Base-by-base conservation (phyloP, 441 rosid genomes). In the Iberis amara region DNA sequence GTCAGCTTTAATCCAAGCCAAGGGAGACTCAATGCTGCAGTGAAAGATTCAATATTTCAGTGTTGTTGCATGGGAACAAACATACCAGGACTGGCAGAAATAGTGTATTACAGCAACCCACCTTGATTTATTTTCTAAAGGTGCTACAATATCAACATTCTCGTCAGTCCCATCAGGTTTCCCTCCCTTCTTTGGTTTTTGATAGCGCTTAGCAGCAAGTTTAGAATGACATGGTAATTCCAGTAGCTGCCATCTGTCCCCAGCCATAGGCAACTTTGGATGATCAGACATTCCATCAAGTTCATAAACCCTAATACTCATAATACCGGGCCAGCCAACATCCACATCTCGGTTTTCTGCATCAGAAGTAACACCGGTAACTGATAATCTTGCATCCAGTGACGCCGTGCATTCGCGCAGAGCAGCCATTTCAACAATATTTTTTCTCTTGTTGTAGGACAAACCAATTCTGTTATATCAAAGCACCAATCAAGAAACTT, bases 211-310 rank as follows among this genome's bases (percentile, higher is more conserved):
- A 31, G 92, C 81, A 65, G 96, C 94, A 62, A 84, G 92, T 73
- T 81, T 89, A 36, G 99, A 89, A 61, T 92, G 99, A 68, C 99
- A 92, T 50, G 83, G 97, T 65, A 92, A 80, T 73, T 92, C 99
- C 73, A 92, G 71, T 49, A 92, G 82, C 75, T 92, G 99, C 96
- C 94, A 92, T 58, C 68, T 72, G 23, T 92, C 99, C 27, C 97
- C 99, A 75, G 96, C 78, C 86, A 92, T 72, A 44, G 97, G 95
- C 64, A 92, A 78, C 78, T 81, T 73, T 8, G 97, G 96, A 79
- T 92, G 94, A 65, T 92, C 97, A 47, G 82, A 89, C 89, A 86
- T 89, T 59, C 94, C 96, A 76, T 89, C 97, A 48, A 89, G 90
- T 55, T 92, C 99, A 59, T 89, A 76, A 59, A 89, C 83, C 76